Conservation (phyloP, 2,329 filamentous ascomycete genomes). For the Ampelomyces quisqualis region DNA sequence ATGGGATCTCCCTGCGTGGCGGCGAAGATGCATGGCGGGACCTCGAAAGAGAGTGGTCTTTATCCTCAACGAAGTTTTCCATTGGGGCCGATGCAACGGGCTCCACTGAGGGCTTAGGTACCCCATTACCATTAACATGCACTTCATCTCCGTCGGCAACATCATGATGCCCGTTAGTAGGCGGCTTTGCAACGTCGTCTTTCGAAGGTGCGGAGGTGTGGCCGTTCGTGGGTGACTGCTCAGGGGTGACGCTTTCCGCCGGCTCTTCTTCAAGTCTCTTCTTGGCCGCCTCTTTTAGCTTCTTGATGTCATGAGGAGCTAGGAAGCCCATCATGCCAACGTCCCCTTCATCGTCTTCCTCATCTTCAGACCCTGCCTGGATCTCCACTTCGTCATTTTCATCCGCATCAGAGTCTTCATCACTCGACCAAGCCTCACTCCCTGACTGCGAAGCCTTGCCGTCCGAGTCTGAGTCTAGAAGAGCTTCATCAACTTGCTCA, state of each 20-base stretch:
- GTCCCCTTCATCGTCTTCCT: slow-evolving; percentile 37
- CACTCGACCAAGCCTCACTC: slow-evolving; percentile 43
- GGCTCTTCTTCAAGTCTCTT: slow-evolving; percentile 22
- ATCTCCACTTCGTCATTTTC: slow-evolving; percentile 19
- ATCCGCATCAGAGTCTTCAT: slow-evolving; percentile 34
- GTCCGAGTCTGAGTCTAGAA: slow-evolving; percentile 42
- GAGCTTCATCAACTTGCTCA: slow-evolving; percentile 45
- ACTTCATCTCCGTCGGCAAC: slow-evolving; percentile 6
- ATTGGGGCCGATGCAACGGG: slow-evolving; percentile 11
- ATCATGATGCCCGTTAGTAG: slow-evolving; percentile 14
- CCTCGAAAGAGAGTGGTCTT: slow-evolving; percentile 14
- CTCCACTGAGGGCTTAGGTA: slow-evolving; percentile 16
- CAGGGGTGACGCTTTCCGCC: slow-evolving; percentile 43
- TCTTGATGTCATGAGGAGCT: slow-evolving; percentile 36
- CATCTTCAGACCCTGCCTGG: slow-evolving; percentile 28
- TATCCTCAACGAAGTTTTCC: slow-evolving; percentile 19
- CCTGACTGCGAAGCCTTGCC: slow-evolving; percentile 33
- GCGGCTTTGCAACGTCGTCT: slow-evolving; percentile 46
- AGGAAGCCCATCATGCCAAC: slow-evolving; percentile 41
- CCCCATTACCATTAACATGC: slow-evolving; percentile 16
- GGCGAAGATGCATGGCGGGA: slow-evolving; percentile 36
- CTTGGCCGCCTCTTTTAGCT: slow-evolving; percentile 38
- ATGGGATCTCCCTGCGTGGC: slow-evolving; percentile 46
- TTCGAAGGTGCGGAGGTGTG: slow-evolving; percentile 45
- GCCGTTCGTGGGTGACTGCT: slow-evolving; percentile 21